Conservation (phyloP, 2,329 filamentous ascomycete genomes). For the Penicillium glabrum region DNA sequence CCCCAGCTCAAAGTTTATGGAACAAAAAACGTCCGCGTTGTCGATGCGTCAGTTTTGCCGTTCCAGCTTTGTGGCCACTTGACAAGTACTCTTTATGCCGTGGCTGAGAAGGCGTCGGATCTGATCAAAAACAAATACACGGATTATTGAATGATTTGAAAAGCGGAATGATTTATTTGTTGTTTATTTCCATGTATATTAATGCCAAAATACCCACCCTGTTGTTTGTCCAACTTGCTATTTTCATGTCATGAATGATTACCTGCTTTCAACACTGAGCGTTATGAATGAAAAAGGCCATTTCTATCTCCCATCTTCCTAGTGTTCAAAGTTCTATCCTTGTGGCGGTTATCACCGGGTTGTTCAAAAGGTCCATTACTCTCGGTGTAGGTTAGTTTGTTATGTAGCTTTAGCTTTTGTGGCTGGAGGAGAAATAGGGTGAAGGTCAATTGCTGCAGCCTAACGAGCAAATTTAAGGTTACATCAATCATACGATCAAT, state of each 20-base stretch:
- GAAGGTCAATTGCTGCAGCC: neutral
- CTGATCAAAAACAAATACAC: constrained; percentile 28
- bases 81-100: constrained; percentile 31
- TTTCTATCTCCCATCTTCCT: neutral
- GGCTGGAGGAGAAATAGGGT: neutral
- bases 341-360: neutral
- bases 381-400: neutral
- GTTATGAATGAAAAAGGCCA: neutral
- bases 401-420: neutral
- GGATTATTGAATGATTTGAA: neutral
- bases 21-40: constrained; percentile 34
- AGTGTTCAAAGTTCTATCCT: neutral
- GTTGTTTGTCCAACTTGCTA: neutral
- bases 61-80: constrained; percentile 33
- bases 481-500: neutral
- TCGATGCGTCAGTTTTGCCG: constrained; percentile 35
- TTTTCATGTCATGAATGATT: neutral
- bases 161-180: neutral
- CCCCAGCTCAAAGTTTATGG: constrained; percentile 32
- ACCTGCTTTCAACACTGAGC: neutral
- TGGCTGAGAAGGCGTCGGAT: constrained; percentile 33
- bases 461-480: neutral
- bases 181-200: neutral
- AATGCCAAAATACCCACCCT: neutral
- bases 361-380: neutral